Evolutionary conservation across 768 basidiomycete genomes (phyloP), one percentile per base, ranked within the genome.

Genomic region (Mycena belliarum): DNA sequence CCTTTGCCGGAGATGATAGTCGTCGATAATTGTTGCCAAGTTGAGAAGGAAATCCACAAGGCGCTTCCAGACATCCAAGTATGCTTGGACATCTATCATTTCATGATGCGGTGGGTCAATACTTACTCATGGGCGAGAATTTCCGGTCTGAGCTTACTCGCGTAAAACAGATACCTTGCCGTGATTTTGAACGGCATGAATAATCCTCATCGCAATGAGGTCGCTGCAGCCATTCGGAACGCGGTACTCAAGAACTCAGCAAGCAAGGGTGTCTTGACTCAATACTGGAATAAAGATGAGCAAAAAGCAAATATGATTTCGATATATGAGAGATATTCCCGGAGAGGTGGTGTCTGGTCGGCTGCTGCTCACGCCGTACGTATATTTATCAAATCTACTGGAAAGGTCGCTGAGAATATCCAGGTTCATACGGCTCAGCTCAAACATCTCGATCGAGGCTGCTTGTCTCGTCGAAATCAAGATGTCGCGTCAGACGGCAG

Each of bases 21-120:
- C n/a, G 53, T 53, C 23, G 59, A 60, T 38, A 60, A 63, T 28
- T 63, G 62, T 44, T 63, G 59, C 26, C 46, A 54, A 7, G 49
- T 63, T 10, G 23, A 40, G 6, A 55, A 41, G 1, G 42, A 46
- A 7, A 43, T 56, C 23, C 24, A 18, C 23, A 57, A 57, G 23
- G 42, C 33, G 0, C 24, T 61, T 1, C 53, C 59, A 9, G 23
- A 55, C 8, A 43, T 49, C 14, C 26, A 11, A 18, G 47, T 59
- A n/a, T 28, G 40, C 16, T 38, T 59, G 2, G 44, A 59, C 35
- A 51, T 59, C 9, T 49, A 59, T 24, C 59, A 60, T 45, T 55
- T 60, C 46, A 26, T 60, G 42, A 60, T 49, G 46, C 45, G 59
- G 59, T 60, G 2, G 23, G 12, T 15, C 16, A 7, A n/a, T n/a